Evolutionary conservation across 1,139 yeast species (phyloP).

Genomic region (Candida tropicalis): DNA sequence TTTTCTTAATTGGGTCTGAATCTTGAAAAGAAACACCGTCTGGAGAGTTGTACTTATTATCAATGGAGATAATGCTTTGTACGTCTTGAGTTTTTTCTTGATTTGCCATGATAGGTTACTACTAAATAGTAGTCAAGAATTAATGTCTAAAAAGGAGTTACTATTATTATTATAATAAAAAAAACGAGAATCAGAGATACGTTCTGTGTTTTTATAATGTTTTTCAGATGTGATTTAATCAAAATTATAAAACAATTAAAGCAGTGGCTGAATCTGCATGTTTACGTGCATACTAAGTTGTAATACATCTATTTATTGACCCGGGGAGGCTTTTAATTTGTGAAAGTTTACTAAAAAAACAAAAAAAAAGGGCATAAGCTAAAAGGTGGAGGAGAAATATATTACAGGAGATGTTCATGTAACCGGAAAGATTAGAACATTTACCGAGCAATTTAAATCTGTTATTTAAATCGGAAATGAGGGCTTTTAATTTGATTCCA

Average conservation of each 20-base stretch:
- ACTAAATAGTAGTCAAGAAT: no score
- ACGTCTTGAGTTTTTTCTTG: background rate
- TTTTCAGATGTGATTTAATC: no score
- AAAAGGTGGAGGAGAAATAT: background rate
- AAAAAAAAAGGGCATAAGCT: background rate
- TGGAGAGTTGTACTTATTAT: constrained; percentile 6
- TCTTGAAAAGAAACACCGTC: background rate
- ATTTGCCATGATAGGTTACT: background rate
- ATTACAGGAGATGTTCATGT: background rate
- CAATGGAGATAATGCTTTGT: constrained; percentile 9
- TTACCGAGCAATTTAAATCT: no score
- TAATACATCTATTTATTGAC: background rate
- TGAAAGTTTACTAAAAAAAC: background rate
- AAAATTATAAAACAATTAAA: no score
- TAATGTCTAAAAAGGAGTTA: no score
- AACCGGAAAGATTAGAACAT: no score
- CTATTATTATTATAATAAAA: no score
- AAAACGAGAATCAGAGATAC: no score
- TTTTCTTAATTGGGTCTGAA: constrained; percentile 6
- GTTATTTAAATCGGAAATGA: no score
- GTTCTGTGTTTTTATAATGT: no score
- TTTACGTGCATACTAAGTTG: background rate
- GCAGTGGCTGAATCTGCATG: background rate
- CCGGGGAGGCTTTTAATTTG: background rate
- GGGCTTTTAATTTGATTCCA: no score